A percentile compares a stretch with the other conserved stretches of the same genome.
phyloP scores from a whole-genome alignment of 2,329 filamentous ascomycete species.

The Botrytis cinerea region DNA sequence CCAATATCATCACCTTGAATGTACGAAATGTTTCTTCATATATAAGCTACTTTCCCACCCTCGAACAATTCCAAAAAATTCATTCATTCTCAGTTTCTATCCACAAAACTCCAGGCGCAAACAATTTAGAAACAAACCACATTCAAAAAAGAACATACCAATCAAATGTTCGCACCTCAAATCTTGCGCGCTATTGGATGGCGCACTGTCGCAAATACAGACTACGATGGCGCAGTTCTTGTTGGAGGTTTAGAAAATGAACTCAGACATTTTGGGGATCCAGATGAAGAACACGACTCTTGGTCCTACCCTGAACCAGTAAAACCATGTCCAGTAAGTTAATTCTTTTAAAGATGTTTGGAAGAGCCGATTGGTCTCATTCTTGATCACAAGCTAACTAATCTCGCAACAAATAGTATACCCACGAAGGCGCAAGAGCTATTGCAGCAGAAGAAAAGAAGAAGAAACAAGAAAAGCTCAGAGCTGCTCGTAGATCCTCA shows the following conservation, averaged over 20 bases:
- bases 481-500: not conserved
- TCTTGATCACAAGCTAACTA: not conserved
- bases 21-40: not conserved
- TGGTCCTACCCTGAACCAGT: not conserved
- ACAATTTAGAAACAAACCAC: not conserved
- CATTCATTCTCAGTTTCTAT: not conserved
- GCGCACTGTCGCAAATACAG: not conserved
- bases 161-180: not conserved
- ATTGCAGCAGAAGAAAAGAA: constrained; percentile 4
- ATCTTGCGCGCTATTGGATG: constrained; percentile 1
- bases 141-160: not conserved
- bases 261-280: constrained; percentile 13
- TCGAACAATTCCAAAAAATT: not conserved
- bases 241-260: constrained; percentile 12
- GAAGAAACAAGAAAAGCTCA: not conserved
- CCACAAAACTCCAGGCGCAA: not conserved
- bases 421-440: constrained; percentile 8
- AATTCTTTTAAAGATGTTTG: not conserved
- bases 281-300: constrained; percentile 10
- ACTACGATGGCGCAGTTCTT: constrained; percentile 16
- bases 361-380: not conserved
- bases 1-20: no score
- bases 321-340: constrained; percentile 2
- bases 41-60: not conserved
- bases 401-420: not conserved